Evolutionary conservation across 129 eudicot genomes (phyloP).

Genomic region (Calendula officinalis): DNA sequence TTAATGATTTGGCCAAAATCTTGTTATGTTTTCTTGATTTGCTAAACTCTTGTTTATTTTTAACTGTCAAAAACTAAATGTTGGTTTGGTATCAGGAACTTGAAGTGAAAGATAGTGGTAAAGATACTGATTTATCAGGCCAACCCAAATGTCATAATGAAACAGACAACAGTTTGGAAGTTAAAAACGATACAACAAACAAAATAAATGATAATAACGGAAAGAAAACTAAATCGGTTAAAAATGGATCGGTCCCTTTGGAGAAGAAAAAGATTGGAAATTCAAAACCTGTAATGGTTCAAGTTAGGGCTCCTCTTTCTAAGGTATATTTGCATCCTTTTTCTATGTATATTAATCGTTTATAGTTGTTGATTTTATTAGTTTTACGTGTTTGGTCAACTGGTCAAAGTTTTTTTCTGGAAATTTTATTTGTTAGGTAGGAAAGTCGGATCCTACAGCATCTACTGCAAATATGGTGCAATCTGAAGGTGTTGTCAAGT

Average conservation of each 20-base stretch:
- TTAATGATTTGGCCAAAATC: not conserved
- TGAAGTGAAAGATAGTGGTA: conserved; percentile 31
- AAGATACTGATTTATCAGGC: conserved; percentile 5
- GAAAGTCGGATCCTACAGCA: conserved; percentile 37
- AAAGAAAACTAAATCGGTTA: conserved; percentile 31
- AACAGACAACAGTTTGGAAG: conserved; percentile 26
- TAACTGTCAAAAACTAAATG: not conserved
- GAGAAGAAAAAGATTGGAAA: conserved; percentile 41
- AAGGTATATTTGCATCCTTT: conserved; percentile 32
- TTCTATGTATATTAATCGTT: not conserved
- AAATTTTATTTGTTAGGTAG: conserved; percentile 30
- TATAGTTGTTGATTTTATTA: not conserved
- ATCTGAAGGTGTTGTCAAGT: conserved; percentile 37
- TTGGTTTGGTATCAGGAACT: conserved; percentile 48
- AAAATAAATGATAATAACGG: conserved; percentile 34
- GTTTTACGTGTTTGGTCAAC: not conserved
- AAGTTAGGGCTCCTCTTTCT: conserved; percentile 19
- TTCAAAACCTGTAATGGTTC: conserved; percentile 29
- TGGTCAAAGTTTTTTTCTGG: not conserved
- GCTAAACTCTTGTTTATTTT: not conserved
- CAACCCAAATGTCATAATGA: conserved; percentile 36
- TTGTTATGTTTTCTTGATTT: not conserved
- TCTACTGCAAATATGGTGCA: conserved; percentile 24
- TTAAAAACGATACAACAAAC: conserved; percentile 46
- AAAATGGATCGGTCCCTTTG: conserved; percentile 45